Evolutionary conservation across 169 alveolate genomes (phyloP), one percentile per base, ranked within the genome.

Genomic region (Babesia bigemina): DNA sequence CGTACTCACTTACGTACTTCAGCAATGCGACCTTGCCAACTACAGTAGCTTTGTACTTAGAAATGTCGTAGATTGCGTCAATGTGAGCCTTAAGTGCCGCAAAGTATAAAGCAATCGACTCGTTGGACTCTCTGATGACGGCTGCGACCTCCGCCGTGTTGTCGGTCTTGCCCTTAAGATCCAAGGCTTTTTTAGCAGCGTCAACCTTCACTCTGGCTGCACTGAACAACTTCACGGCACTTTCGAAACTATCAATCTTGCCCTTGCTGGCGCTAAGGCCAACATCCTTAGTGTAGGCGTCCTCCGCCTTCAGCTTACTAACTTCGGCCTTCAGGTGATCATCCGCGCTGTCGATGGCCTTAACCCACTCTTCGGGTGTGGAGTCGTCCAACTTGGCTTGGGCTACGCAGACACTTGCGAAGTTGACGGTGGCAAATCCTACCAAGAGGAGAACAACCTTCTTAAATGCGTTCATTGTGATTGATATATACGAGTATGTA

Each of bases 351-450:
- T 2, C 22, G 16, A 55, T 33, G 19, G 66, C 39, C 11, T n/a
- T 22, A 13, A 29, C 66, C 76, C 76, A 67, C 53, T 47, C 76
- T 14, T 12, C 52, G 9, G 76, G 67, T 0, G 63, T 33, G 55
- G 66, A 63, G 14, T 42, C 58, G 26, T 28, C 14, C 45, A 19
- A 1, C 28, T 12, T 44, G 22, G 47, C 61, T 4, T 36, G n/a
- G 10, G 0, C 59, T 0, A 66, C 76, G 33, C 47, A 7, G 17
- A 24, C 39, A 1, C 2, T 6, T 6, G 28, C 22, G 9, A 48
- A 11, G 24, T 11, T 6, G 24, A 21, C 2, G 12, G 67, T 10
- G 36, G 39, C 76, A 36, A 50, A 49, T 10, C 76, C 76, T 49
- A 66, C 58, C 17, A 67, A n/a, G 65, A 67, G 49, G 33, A 67